phyloP scores from a whole-genome alignment of 352 stramenopile species.

The Phytophthora parvispora region DNA sequence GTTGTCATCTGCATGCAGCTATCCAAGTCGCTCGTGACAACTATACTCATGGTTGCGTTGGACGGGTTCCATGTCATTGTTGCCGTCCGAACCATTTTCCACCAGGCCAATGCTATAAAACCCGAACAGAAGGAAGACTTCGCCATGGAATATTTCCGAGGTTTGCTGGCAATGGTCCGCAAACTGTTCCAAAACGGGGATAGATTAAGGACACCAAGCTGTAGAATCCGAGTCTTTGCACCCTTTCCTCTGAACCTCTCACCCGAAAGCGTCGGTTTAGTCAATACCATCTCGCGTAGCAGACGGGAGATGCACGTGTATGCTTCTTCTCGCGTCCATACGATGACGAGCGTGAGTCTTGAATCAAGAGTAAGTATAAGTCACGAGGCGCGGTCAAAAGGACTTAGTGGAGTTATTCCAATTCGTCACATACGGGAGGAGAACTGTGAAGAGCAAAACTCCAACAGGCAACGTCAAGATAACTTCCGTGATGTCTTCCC shows the following conservation, averaged over 20 bases:
- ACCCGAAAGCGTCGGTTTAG: slow-evolving; percentile 1
- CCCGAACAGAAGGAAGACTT: neutral
- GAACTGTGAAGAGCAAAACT: too few species aligned
- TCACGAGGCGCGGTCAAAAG: too few species aligned
- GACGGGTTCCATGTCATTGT: slow-evolving; percentile 18
- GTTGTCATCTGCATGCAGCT: slow-evolving; percentile 37
- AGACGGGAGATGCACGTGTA: neutral
- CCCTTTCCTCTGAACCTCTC: slow-evolving; percentile 13
- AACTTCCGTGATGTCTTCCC: neutral
- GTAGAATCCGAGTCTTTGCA: slow-evolving; percentile 12
- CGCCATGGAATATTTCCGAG: slow-evolving; percentile 16
- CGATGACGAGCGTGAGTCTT: neutral
- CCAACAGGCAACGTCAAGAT: too few species aligned
- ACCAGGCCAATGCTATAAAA: neutral
- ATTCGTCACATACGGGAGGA: too few species aligned
- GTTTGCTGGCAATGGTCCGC: neutral
- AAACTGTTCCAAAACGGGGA: neutral
- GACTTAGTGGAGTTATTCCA: too few species aligned
- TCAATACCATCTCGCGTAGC: neutral
- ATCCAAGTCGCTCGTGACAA: slow-evolving; percentile 9
- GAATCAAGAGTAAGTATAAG: neutral
- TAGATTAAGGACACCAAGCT: neutral
- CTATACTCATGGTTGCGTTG: slow-evolving; percentile 10
- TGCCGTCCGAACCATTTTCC: slow-evolving; percentile 16
- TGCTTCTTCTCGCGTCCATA: neutral